Base-by-base conservation (phyloP, 2,329 filamentous ascomycete genomes). In the Hawksworthiomyces lignivorus region DNA sequence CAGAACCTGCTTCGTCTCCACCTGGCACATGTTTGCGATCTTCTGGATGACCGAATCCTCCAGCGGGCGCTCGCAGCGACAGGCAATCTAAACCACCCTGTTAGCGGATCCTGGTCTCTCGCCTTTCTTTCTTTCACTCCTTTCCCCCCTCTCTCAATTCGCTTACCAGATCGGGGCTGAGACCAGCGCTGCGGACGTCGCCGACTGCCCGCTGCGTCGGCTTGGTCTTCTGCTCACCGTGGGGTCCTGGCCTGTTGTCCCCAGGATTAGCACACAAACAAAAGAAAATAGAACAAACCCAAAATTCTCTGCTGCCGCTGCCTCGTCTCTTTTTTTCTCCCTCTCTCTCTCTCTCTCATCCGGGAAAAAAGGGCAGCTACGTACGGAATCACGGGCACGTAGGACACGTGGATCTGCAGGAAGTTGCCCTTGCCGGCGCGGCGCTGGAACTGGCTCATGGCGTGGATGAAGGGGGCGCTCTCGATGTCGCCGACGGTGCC, bases 181-280 rank as follows among this genome's bases (percentile, higher is more conserved):
- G 64, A 57, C 88, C 88, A 49, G 85, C 83, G 57, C 84, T 89
- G 49, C 90, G 82, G 48, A 89, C 81, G 54, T 84, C 79, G 57
- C 82, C 82, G 55, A 97, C 87, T 20, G 90, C 87, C 55, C 87
- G 80, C 62, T 98, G 92, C 0, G 92, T 98, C 0, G 92, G 92
- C 68, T 97, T 97, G 9, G 89, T 97, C 77, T 97, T 97, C 63
- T 94, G 81, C 69, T 97, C 75, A 31, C 74, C 73, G 44, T 73
- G 50, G 8, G 39, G 39, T 1, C 46, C 45, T 3, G 47, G 43
- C n/a, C 27, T 36, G 51, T 21, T 53, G 3, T 55, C 22, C 32
- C 33, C 8, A 42, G 26, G 17, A 28, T 15, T 20, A 15, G 17
- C 7, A n/a, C n/a, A n/a, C n/a, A n/a, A n/a, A n/a, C n/a, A n/a